A percentile compares a stretch with the other conserved stretches of the same genome.
These are phyloP conservation scores for Ogataea haglerorum DNA, from an alignment of 805 yeast genomes.

Conservation along the genomic window DNA sequence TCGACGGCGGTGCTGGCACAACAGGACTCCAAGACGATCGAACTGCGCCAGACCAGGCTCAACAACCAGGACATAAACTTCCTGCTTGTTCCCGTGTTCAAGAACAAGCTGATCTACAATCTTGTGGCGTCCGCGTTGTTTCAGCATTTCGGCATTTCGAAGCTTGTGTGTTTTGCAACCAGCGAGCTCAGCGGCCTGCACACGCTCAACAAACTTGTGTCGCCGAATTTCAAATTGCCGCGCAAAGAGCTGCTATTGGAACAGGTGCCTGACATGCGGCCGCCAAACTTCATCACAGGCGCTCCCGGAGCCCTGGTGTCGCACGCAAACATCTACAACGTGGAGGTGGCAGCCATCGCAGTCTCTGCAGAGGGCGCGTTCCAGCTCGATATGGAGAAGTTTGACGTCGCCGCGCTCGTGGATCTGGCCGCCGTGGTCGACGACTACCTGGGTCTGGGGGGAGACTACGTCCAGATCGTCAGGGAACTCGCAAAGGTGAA, in stretches of 20 bases:
- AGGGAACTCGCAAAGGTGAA: conserved; percentile 14
- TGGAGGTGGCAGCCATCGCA: conserved; percentile 15
- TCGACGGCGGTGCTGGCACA: conserved; percentile 27
- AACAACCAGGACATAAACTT: conserved; percentile 10
- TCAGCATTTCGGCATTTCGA: conserved; percentile 8
- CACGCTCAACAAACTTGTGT: conserved; percentile 16
- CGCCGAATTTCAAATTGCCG: conserved; percentile 5
- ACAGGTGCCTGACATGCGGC: conserved; percentile 38
- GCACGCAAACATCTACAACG: conserved; percentile 18
- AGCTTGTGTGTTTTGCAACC: conserved; percentile 22
- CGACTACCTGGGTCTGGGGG: conserved; percentile 11
- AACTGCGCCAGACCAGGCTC: conserved; percentile 10
- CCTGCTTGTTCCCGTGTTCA: conserved; percentile 22
- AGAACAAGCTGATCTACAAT: conserved; percentile 26
- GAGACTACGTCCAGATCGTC: conserved; percentile 7
- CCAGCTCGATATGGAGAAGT: conserved; percentile 41
- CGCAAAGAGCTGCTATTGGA: conserved; percentile 3
- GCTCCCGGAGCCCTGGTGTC: conserved; percentile 39
- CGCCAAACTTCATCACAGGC: conserved; percentile 50
- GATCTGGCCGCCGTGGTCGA: conserved; percentile 30
- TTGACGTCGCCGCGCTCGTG: conserved; percentile 38
- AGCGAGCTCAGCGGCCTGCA: conserved; percentile 22
- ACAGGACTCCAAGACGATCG: conserved; percentile 20
- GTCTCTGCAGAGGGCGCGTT: conserved; percentile 48
- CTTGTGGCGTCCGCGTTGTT: conserved; percentile 17